Percentiles rank a stretch among this genome's conserved stretches.
These are phyloP conservation scores for Antitrichia curtipendula DNA, from an alignment of 225 moss, liverwort and hornwort genomes.

Conservation along the genomic window DNA sequence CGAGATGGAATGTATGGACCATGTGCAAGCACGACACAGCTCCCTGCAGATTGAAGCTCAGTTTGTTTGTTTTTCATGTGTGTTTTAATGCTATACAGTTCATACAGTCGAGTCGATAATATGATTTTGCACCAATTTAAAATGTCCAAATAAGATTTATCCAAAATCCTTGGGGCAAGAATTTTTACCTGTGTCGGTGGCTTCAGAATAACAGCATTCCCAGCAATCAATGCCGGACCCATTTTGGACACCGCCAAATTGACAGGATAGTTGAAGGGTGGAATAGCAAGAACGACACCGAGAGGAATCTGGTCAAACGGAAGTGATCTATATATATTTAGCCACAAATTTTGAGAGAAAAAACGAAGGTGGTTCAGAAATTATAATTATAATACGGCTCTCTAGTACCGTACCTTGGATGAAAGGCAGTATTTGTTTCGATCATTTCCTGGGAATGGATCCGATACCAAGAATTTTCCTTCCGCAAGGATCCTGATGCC, in stretches of 20 bases:
- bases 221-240: conserved; percentile 83
- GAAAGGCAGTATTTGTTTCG: conserved; percentile 85
- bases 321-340: not conserved
- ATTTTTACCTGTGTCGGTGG: conserved; percentile 89
- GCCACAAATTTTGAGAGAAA: not conserved
- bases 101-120: too few species aligned
- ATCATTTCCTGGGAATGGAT: conserved; percentile 96
- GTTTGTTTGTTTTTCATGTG: too few species aligned
- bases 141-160: not conserved
- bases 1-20: conserved; percentile 91
- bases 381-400: not conserved
- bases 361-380: not conserved
- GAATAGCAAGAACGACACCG: conserved; percentile 88
- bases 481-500: conserved; percentile 72
- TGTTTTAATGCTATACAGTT: not conserved
- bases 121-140: not conserved
- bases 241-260: conserved; percentile 96
- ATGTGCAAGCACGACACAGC: conserved; percentile 88
- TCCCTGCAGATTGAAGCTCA: conserved; percentile 51
- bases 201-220: conserved; percentile 82
- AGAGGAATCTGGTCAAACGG: conserved; percentile 54
- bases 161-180: not conserved
- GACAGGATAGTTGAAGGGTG: conserved; percentile 96
- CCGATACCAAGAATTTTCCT: conserved; percentile 78
- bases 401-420: conserved; percentile 49